Conservation (phyloP, 108 stramenopile genomes). For the Craspedostauros australis region DNA sequence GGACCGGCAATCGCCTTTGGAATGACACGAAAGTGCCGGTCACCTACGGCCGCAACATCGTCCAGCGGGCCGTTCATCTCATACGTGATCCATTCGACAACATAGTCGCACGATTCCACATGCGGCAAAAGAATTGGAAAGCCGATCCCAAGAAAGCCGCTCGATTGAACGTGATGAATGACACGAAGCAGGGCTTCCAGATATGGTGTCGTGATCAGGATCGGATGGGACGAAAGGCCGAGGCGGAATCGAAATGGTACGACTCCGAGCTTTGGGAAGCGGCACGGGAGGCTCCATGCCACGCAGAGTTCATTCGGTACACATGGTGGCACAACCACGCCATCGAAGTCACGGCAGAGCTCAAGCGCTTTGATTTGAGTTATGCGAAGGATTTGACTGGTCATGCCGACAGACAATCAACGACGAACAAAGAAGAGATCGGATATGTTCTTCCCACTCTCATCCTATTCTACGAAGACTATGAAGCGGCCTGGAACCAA, state of each 20-base stretch:
- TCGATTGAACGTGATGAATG: slow-evolving; percentile 2
- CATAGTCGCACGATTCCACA: slow-evolving; percentile 60
- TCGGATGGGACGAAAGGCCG: slow-evolving; percentile 10
- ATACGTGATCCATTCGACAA: slow-evolving; percentile 74
- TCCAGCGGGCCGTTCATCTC: slow-evolving; percentile 38
- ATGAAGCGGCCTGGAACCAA: slow-evolving; percentile 33
- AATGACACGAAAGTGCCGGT: slow-evolving; percentile 5
- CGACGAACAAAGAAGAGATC: too few relatives aligned
- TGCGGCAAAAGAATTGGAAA: slow-evolving; percentile 32
- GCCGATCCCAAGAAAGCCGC: slow-evolving; percentile 5
- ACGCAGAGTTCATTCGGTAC: slow-evolving; percentile 59
- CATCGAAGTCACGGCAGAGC: slow-evolving; percentile 17
- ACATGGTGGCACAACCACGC: slow-evolving; percentile 57
- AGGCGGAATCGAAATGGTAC: slow-evolving; percentile 6
- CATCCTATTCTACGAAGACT: slow-evolving; percentile 56
- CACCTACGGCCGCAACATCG: slow-evolving; percentile 13
- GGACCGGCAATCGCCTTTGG: slow-evolving; percentile 8
- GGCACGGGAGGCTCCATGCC: slow-evolving; percentile 43
- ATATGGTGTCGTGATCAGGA: slow-evolving; percentile 55
- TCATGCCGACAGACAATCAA: too few relatives aligned
- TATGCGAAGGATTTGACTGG: background rate
- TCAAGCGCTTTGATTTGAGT: slow-evolving; percentile 15
- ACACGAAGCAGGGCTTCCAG: slow-evolving; percentile 36
- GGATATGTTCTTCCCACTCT: slow-evolving; percentile 31
- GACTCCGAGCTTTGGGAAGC: slow-evolving; percentile 7